These are phyloP conservation scores for Entophlyctis helioformis DNA, from an alignment of 192 early-diverging fungal species.

Conservation along the genomic window DNA sequence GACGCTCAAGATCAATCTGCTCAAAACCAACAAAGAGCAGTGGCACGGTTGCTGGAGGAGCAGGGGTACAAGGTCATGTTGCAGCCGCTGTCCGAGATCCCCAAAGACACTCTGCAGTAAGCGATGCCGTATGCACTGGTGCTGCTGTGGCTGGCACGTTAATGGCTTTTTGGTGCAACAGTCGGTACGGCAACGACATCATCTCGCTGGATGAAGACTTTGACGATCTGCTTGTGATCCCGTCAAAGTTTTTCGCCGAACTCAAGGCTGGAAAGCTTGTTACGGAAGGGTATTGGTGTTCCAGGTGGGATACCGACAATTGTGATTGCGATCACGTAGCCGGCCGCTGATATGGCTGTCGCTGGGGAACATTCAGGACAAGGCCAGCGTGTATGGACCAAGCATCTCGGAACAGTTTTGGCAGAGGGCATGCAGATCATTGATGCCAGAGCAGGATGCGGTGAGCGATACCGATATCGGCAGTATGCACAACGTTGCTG, in stretches of 20 bases:
- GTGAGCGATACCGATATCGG: too few species aligned
- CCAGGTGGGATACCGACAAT: slow-evolving; percentile 18
- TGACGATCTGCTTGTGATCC: slow-evolving; percentile 31
- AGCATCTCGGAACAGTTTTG: slow-evolving; percentile 16
- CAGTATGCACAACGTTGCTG: not conserved
- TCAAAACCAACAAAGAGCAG: slow-evolving; percentile 48
- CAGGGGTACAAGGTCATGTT: too few species aligned
- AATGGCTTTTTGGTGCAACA: too few species aligned
- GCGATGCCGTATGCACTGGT: too few species aligned
- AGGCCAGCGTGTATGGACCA: slow-evolving; percentile 29
- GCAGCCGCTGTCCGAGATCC: too few species aligned
- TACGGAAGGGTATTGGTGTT: slow-evolving; percentile 29
- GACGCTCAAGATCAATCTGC: slow-evolving; percentile 70
- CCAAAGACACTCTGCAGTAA: too few species aligned
- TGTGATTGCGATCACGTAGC: too few species aligned
- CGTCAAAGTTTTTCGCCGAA: slow-evolving; percentile 16
- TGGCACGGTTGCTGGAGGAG: too few species aligned
- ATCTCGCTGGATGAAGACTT: slow-evolving; percentile 31
- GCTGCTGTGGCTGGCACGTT: too few species aligned
- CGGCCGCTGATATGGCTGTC: not conserved
- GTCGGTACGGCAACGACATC: slow-evolving; percentile 8
- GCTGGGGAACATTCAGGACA: slow-evolving; percentile 19
- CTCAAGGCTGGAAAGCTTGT: slow-evolving; percentile 25
- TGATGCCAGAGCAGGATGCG: slow-evolving; percentile 35
- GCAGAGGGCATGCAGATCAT: slow-evolving; percentile 17